Evolutionary conservation across 441 rosid species (phyloP).

Genomic region (Lepidium campestre): DNA sequence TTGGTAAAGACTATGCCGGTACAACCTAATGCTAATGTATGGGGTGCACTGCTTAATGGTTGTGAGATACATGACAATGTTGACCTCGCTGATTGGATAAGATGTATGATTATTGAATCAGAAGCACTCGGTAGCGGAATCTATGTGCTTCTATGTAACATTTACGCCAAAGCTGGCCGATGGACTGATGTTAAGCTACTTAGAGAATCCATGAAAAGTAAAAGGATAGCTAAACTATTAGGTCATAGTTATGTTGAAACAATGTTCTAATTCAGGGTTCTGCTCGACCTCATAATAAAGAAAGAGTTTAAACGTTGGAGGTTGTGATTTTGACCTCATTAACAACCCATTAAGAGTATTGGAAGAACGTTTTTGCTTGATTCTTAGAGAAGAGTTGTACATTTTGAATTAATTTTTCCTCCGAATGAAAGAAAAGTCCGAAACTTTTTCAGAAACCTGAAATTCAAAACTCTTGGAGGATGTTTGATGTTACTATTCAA

Average conservation of each 20-base stretch:
- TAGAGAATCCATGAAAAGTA: conserved; percentile 30
- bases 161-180: conserved; percentile 32
- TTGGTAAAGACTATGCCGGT: conserved; percentile 25
- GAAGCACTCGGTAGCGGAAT: conserved; percentile 32
- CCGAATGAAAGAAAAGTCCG: not conserved
- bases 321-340: not conserved
- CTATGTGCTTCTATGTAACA: conserved; percentile 31
- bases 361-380: not conserved
- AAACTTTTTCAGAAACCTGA: not conserved
- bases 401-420: not conserved
- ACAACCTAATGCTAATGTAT: conserved; percentile 20
- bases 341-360: not conserved
- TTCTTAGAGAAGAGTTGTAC: not conserved
- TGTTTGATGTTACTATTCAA: not conserved
- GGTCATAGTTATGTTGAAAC: conserved; percentile 29
- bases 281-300: not conserved
- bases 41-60: conserved; percentile 32
- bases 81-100: conserved; percentile 19
- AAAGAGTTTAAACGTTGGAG: not conserved
- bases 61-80: conserved; percentile 32
- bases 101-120: conserved; percentile 7
- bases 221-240: conserved; percentile 20
- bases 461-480: conserved; percentile 6
- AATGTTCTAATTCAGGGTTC: not conserved
- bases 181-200: conserved; percentile 28